Percentiles rank a stretch among this genome's conserved stretches.
Evolutionary conservation across 1,284 basidiomycete genomes (phyloP).

Genomic region (Peniophora sp.): DNA sequence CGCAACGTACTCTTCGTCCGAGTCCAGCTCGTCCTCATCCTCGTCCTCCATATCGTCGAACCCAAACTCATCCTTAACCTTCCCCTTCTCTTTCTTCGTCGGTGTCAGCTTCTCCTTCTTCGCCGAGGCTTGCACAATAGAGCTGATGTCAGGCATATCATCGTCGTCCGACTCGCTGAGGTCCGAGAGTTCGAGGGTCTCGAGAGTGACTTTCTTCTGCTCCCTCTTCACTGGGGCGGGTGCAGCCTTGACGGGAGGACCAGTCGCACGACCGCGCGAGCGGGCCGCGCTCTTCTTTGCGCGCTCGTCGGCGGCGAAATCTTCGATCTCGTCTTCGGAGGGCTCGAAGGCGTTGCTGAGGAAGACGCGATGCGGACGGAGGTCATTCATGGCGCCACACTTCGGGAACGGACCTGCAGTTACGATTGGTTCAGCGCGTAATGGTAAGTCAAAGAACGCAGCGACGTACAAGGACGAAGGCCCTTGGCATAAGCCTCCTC

Average conservation of each 20-base stretch:
- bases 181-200: conserved; percentile 17
- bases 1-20: background rate
- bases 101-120: conserved; percentile 8
- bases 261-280: background rate
- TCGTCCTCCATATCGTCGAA: background rate
- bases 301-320: conserved; percentile 14
- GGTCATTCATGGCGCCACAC: conserved; percentile 50
- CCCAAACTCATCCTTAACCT: background rate
- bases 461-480: conserved; percentile 44
- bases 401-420: conserved; percentile 34
- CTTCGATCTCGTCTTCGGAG: conserved; percentile 21
- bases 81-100: background rate
- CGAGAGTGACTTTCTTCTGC: background rate
- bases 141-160: conserved; percentile 35
- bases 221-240: conserved; percentile 2
- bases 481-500: conserved; percentile 49
- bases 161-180: conserved; percentile 31
- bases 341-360: conserved; percentile 50
- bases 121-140: conserved; percentile 18
- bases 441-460: background rate
- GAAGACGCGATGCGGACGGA: conserved; percentile 42
- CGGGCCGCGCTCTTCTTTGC: conserved; percentile 1
- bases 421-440: background rate
- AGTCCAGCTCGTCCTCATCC: background rate
- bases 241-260: background rate